phyloP scores from a whole-genome alignment of 2,329 filamentous ascomycete genomes.

The Sclerotinia subarctica region DNA sequence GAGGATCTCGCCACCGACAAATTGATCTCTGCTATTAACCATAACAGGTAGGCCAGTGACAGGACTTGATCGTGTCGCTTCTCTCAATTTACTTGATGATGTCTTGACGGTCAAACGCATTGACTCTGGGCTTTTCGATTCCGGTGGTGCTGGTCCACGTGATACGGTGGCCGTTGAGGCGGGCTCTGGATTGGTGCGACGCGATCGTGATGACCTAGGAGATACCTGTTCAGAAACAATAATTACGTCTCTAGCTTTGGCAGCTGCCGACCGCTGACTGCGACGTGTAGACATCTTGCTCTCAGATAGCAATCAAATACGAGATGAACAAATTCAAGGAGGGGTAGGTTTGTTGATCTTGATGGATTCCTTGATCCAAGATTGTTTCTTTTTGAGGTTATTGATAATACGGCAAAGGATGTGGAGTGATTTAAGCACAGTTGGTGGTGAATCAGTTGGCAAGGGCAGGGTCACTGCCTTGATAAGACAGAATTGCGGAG shows the following conservation, averaged over 20 bases:
- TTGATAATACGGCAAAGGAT: slow-evolving; percentile 12
- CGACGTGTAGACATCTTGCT: slow-evolving; percentile 34
- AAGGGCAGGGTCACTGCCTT: slow-evolving; percentile 29
- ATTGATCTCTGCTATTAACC: slow-evolving; percentile 30
- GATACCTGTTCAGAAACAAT: slow-evolving; percentile 31
- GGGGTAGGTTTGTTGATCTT: slow-evolving; percentile 8
- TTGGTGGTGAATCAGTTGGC: slow-evolving; percentile 22
- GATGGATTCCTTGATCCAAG: slow-evolving; percentile 20
- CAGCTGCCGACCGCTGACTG: slow-evolving; percentile 35
- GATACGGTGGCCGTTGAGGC: slow-evolving; percentile 34
- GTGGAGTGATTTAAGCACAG: slow-evolving; percentile 19
- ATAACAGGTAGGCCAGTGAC: slow-evolving; percentile 24
- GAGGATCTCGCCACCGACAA: slow-evolving; percentile 36
- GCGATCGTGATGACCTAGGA: slow-evolving; percentile 33
- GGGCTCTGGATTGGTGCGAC: slow-evolving; percentile 33
- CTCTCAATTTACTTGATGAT: slow-evolving; percentile 38
- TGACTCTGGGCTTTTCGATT: slow-evolving; percentile 31
- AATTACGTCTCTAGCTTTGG: slow-evolving; percentile 34
- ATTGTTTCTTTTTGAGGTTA: slow-evolving; percentile 8
- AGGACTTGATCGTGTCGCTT: slow-evolving; percentile 35
- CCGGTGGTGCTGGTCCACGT: slow-evolving; percentile 32
- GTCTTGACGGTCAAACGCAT: slow-evolving; percentile 39
- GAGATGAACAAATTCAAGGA: slow-evolving; percentile 9
- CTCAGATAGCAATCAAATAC: slow-evolving; percentile 19
- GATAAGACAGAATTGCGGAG: slow-evolving; percentile 28